Percentiles rank a stretch among this genome's conserved stretches.
Evolutionary conservation across 164 flowering plant species (phyloP).

Genomic region (Sedum album): DNA sequence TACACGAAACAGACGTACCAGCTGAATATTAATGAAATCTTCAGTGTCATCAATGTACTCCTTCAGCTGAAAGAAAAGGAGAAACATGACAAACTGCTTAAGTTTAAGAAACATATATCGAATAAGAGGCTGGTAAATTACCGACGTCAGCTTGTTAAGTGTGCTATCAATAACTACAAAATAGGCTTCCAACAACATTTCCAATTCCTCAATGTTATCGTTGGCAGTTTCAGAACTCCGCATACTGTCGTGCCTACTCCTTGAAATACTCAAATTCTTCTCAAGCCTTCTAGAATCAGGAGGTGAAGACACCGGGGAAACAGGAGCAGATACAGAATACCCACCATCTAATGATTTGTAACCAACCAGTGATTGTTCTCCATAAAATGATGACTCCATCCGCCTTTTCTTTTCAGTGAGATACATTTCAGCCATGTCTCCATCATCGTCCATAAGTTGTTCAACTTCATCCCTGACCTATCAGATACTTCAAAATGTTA

Average conservation of each 20-base stretch:
- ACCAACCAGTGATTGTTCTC: slow-evolving; percentile 70
- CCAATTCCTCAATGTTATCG: slow-evolving; percentile 74
- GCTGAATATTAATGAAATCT: no score
- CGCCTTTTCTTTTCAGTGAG: no score
- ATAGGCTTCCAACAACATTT: slow-evolving; percentile 90
- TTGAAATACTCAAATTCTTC: slow-evolving; percentile 64
- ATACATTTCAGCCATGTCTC: no score
- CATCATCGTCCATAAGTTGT: no score
- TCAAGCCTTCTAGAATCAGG: slow-evolving; percentile 64
- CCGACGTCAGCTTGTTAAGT: slow-evolving; percentile 87
- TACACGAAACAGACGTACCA: no score
- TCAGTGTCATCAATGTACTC: no score
- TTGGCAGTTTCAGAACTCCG: slow-evolving; percentile 58
- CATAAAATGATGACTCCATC: slow-evolving; percentile 58
- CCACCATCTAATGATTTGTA: slow-evolving; percentile 52
- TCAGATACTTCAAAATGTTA: background rate
- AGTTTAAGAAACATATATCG: background rate
- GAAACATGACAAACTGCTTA: slow-evolving; percentile 8
- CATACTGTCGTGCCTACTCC: slow-evolving; percentile 82
- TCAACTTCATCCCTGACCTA: slow-evolving; percentile 80
- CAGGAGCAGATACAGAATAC: no score
- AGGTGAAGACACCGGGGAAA: no score
- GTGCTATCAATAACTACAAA: slow-evolving; percentile 89
- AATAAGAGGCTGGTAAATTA: no score
- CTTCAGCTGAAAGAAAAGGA: slow-evolving; percentile 15